Percentiles rank a stretch among this genome's conserved stretches.
Evolutionary conservation across 1,139 yeast species (phyloP).

Genomic region (Debaryomyces sp.): DNA sequence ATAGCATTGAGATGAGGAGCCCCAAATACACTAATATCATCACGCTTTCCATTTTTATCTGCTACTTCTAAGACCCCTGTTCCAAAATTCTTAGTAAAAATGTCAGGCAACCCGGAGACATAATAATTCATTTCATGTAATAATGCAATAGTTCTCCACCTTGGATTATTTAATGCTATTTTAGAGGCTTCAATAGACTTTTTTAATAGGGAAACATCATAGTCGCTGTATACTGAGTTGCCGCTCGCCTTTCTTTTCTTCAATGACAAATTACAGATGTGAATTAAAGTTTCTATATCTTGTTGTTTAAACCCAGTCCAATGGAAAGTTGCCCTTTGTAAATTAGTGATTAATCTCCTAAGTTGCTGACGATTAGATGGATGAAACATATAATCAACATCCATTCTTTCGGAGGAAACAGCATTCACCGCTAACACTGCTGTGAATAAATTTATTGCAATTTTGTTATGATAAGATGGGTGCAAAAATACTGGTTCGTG

Average conservation of each 20-base stretch:
- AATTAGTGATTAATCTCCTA: conserved; percentile 57
- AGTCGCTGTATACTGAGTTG: conserved; percentile 27
- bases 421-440: conserved; percentile 74
- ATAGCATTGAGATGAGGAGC: conserved; percentile 59
- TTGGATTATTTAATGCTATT: conserved; percentile 49
- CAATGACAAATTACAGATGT: conserved; percentile 51
- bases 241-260: conserved; percentile 32
- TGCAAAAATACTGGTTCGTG: conserved; percentile 58
- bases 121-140: conserved; percentile 68
- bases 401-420: conserved; percentile 68
- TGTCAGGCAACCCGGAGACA: conserved; percentile 44
- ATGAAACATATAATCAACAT: conserved; percentile 71
- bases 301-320: conserved; percentile 72
- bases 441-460: conserved; percentile 63
- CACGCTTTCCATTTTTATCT: conserved; percentile 17
- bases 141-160: conserved; percentile 59
- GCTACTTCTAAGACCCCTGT: conserved; percentile 35
- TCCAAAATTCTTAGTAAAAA: conserved; percentile 43
- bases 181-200: conserved; percentile 48
- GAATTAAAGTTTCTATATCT: conserved; percentile 54
- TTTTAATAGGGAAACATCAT: conserved; percentile 43
- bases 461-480: conserved; percentile 63
- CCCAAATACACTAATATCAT: conserved; percentile 50
- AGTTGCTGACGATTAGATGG: conserved; percentile 56
- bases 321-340: conserved; percentile 68